Conservation (phyloP, 345 rosid genomes). For the Linum lewisii region DNA sequence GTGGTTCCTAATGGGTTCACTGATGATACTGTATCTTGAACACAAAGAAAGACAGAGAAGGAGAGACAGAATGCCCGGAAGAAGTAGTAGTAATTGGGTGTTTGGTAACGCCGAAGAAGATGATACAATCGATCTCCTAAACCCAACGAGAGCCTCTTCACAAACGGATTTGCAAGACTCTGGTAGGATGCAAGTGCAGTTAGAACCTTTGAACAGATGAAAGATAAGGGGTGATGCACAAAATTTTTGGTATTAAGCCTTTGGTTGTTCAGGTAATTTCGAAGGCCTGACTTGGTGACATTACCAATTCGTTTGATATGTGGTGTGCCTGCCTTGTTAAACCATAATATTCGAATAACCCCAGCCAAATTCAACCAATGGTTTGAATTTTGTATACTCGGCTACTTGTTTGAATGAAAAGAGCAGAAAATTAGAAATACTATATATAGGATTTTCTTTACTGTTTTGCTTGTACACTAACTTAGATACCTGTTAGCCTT, state of each 20-base stretch:
- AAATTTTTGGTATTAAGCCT: too few relatives aligned
- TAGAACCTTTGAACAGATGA: slow-evolving; percentile 75
- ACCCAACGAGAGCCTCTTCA: slow-evolving; percentile 29
- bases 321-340: too few relatives aligned
- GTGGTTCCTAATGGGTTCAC: slow-evolving; percentile 51
- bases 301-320: too few relatives aligned
- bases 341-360: too few relatives aligned
- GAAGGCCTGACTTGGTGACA: too few relatives aligned
- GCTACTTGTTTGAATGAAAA: too few relatives aligned
- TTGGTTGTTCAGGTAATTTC: neutral
- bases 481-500: too few relatives aligned
- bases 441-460: too few relatives aligned
- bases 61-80: slow-evolving; percentile 38
- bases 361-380: too few relatives aligned
- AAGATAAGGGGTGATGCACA: neutral
- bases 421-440: too few relatives aligned
- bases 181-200: slow-evolving; percentile 75
- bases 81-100: slow-evolving; percentile 76
- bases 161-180: slow-evolving; percentile 34
- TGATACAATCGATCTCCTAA: slow-evolving; percentile 66
- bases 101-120: slow-evolving; percentile 75
- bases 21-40: slow-evolving; percentile 58
- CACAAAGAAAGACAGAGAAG: slow-evolving; percentile 34
- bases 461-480: too few relatives aligned
- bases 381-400: too few relatives aligned